These are phyloP conservation scores for Cyathus striatus DNA, from an alignment of 768 basidiomycete genomes.

Conservation along the genomic window DNA sequence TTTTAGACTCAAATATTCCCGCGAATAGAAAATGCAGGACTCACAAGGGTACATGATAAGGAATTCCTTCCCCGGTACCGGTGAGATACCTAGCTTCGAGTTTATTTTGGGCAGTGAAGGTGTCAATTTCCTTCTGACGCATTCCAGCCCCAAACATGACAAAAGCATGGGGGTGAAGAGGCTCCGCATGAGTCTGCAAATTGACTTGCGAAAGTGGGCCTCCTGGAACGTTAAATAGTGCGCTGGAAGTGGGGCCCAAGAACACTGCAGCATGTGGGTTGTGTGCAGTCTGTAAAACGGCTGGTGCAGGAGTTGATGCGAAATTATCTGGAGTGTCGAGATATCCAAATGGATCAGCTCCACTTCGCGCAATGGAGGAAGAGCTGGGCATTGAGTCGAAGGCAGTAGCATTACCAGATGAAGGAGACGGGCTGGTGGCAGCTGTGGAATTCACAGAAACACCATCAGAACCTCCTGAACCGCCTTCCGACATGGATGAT, in stretches of 20 bases:
- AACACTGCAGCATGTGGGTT: constrained; percentile 26
- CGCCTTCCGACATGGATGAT: constrained; percentile 11
- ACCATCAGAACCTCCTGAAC: constrained; percentile 7
- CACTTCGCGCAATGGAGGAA: constrained; percentile 8
- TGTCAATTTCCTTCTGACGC: constrained; percentile 81
- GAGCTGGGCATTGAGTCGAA: neutral
- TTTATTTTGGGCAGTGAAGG: constrained; percentile 63
- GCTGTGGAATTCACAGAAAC: constrained; percentile 16
- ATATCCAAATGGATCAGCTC: constrained; percentile 58
- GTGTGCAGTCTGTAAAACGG: constrained; percentile 24
- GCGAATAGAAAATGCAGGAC: constrained; percentile 16
- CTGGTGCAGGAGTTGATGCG: constrained; percentile 21
- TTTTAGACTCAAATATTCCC: constrained; percentile 4
- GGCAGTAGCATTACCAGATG: constrained; percentile 2
- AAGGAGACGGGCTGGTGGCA: constrained; percentile 22
- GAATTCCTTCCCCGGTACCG: constrained; percentile 50
- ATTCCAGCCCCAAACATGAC: constrained; percentile 87
- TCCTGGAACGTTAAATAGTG: constrained; percentile 19
- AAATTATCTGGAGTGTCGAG: constrained; percentile 33
- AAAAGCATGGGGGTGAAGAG: constrained; percentile 68
- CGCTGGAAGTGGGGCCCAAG: constrained; percentile 23
- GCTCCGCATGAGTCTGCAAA: constrained; percentile 45
- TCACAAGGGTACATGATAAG: constrained; percentile 80
- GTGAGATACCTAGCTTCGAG: constrained; percentile 52
- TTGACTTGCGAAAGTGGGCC: constrained; percentile 19